Conservation (phyloP, 768 basidiomycete genomes). For the Trametopsis cervina region DNA sequence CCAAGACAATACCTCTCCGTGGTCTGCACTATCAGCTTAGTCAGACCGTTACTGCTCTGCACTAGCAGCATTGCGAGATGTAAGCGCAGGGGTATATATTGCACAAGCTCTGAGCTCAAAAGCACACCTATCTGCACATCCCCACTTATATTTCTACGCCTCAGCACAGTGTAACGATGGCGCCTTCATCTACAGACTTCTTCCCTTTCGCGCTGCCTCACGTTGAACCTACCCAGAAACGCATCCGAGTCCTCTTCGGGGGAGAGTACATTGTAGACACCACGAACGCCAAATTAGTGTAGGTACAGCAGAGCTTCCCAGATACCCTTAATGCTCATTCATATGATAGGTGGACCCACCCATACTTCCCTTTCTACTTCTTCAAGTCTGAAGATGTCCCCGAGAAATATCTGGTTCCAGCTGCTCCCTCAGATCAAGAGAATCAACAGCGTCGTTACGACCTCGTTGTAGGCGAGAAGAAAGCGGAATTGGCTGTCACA, state of each 20-base stretch:
- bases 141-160: too few relatives aligned
- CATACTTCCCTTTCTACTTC: slow-evolving; percentile 48
- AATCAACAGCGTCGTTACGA: slow-evolving; percentile 35
- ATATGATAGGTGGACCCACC: slow-evolving; percentile 55
- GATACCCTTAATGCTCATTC: too few relatives aligned
- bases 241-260: slow-evolving; percentile 46
- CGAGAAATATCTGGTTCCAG: slow-evolving; percentile 29
- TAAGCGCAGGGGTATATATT: too few relatives aligned
- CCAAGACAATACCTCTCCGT: too few relatives aligned
- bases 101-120: too few relatives aligned
- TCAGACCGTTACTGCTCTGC: too few relatives aligned
- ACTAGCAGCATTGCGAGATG: too few relatives aligned
- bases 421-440: slow-evolving; percentile 21
- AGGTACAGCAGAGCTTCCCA: slow-evolving; percentile 22
- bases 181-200: too few relatives aligned
- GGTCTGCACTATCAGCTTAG: too few relatives aligned
- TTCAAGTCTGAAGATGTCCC: slow-evolving; percentile 42
- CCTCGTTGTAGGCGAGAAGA: slow-evolving; percentile 34
- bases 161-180: too few relatives aligned
- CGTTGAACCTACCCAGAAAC: slow-evolving; percentile 41
- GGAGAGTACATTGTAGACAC: slow-evolving; percentile 51
- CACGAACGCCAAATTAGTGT: slow-evolving; percentile 54
- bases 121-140: too few relatives aligned
- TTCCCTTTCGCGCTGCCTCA: slow-evolving; percentile 34
- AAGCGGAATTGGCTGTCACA: slow-evolving; percentile 34